Evolutionary conservation across 2,329 filamentous ascomycete genomes (phyloP), one percentile per base, ranked within the genome.

Genomic region (Fusarium chuoi): DNA sequence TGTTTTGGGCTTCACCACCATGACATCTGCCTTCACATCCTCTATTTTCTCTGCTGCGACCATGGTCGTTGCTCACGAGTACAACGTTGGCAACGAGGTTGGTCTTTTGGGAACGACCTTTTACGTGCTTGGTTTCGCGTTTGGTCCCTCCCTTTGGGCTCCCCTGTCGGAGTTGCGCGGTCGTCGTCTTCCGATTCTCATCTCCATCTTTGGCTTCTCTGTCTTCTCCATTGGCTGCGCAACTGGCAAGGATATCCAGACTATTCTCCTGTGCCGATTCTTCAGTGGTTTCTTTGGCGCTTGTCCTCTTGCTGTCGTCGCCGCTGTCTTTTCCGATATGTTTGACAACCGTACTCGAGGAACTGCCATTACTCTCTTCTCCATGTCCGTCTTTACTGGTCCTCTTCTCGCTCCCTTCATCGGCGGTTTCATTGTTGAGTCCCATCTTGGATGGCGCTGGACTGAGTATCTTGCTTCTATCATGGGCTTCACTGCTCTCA

Each of bases 21-120:
- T 95, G 77, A 89, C 89, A 5, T 85, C 92, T 0, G 89, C 93
- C 9, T 95, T 95, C 78, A 90, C 91, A 1, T 92, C 90, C n/a
- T 92, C 89, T 81, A 90, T 95, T 78, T 95, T 94, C 83, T 94
- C 92, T 4, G 84, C 90, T 30, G 91, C 92, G 11, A 94, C 90
- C 4, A 73, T 76, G 13, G 79, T 84, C 24, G 85, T 95, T 17
- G 87, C 89, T 8, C 63, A 68, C 6, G 81, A 90, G 75, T 95
- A 90, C 75, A 75, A 85, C 68, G 91, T 94, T 38, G 88, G 87
- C 22, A 79, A 81, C 10, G 89, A 92, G 77, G 89, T 94, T 48
- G 89, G 89, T 52, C 79, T 92, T 8, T 83, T 94, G 17, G 91
- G 91, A 26, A 87, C 93, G 1, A 91, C 91, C 1, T 85, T 93